phyloP scores from a whole-genome alignment of 2,329 filamentous ascomycete genomes.

The Fusarium siculi region DNA sequence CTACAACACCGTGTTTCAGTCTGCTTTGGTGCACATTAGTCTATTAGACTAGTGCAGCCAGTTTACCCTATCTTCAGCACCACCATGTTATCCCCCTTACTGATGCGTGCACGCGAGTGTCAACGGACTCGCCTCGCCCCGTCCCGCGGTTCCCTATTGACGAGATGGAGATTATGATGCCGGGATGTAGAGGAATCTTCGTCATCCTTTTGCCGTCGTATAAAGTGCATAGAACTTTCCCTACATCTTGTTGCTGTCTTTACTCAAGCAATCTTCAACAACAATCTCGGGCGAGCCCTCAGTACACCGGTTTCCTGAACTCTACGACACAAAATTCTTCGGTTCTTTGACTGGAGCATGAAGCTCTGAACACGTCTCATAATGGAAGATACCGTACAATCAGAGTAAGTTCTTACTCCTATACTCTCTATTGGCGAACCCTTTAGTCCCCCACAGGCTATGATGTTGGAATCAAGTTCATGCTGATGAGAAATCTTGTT shows the following conservation, averaged over 20 bases:
- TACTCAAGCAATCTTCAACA: background rate
- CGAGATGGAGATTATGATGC: background rate
- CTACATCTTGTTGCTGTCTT: background rate
- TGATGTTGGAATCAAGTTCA: background rate
- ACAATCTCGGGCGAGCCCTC: too few relatives aligned
- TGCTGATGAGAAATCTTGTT: background rate
- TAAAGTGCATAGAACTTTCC: background rate
- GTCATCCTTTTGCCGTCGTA: background rate
- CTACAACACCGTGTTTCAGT: background rate
- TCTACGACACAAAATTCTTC: background rate
- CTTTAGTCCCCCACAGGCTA: background rate
- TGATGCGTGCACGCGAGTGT: background rate
- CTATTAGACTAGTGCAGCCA: conserved; percentile 10
- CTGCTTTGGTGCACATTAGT: background rate
- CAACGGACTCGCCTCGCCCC: background rate
- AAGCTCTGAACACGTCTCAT: background rate
- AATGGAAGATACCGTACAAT: background rate
- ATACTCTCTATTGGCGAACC: background rate
- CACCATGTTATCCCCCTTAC: background rate
- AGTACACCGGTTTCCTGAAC: too few relatives aligned
- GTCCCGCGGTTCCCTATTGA: background rate
- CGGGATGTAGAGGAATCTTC: background rate
- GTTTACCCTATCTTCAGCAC: background rate
- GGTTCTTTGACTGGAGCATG: background rate
- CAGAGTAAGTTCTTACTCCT: background rate